Evolutionary conservation across 805 yeast genomes (phyloP).

Genomic region (Candida germanica): DNA sequence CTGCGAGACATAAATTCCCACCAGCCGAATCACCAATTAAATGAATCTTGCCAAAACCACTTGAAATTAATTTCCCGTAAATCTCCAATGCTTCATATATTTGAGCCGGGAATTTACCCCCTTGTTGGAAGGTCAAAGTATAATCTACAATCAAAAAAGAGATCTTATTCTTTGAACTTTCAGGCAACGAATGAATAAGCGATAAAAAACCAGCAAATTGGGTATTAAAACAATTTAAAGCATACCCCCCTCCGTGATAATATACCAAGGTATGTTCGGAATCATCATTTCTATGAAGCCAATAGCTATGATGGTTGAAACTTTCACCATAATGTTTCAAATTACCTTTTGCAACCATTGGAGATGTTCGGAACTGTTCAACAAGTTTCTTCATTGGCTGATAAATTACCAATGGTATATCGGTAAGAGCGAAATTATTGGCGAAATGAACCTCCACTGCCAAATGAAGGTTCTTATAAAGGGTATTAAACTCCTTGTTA

Average conservation of each 20-base stretch:
- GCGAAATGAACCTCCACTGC: constrained; percentile 26
- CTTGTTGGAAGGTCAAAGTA: constrained; percentile 27
- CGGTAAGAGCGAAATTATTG: constrained; percentile 18
- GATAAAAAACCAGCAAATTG: constrained; percentile 31
- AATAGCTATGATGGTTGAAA: constrained; percentile 27
- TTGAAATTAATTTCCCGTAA: constrained; percentile 20
- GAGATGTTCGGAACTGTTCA: constrained; percentile 7
- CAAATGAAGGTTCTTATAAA: constrained; percentile 27
- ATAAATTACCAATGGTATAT: constrained; percentile 20
- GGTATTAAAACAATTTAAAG: constrained; percentile 21
- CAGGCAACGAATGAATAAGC: constrained; percentile 25
- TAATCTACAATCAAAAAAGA: constrained; percentile 32
- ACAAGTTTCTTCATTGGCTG: constrained; percentile 20
- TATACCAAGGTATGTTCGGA: constrained; percentile 21
- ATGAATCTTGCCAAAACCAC: constrained; percentile 25
- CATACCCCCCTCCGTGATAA: constrained; percentile 40
- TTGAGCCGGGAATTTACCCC: constrained; percentile 30
- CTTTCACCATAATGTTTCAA: constrained; percentile 15
- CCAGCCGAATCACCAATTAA: constrained; percentile 45
- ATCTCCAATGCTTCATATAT: constrained; percentile 27
- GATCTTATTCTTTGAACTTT: constrained; percentile 13
- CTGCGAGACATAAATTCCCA: constrained; percentile 29
- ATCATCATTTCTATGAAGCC: constrained; percentile 31
- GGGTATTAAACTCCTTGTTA: constrained; percentile 23
- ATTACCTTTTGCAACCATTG: constrained; percentile 10